These are phyloP conservation scores for Euphorbia lathyris DNA, from an alignment of 345 rosid species.

Conservation along the genomic window DNA sequence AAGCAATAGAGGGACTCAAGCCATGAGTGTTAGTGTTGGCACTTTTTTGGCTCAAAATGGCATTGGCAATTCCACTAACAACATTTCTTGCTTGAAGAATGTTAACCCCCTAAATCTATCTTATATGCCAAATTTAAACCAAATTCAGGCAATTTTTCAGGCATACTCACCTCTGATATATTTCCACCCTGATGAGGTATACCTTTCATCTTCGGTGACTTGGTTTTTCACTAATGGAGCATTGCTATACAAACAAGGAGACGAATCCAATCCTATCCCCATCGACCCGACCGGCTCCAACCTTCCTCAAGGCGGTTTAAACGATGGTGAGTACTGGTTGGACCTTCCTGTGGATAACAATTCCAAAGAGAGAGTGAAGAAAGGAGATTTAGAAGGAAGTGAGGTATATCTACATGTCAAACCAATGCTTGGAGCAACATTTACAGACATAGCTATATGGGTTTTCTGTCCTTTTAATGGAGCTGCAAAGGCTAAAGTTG, in stretches of 20 bases:
- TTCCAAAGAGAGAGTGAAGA: constrained; percentile 53
- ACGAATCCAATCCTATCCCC: constrained; percentile 54
- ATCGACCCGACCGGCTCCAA: constrained; percentile 57
- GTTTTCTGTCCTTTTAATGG: constrained; percentile 86
- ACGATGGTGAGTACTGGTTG: constrained; percentile 76
- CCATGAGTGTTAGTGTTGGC: constrained; percentile 56
- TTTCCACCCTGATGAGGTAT: constrained; percentile 73
- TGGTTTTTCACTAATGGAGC: constrained; percentile 81
- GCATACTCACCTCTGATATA: constrained; percentile 60
- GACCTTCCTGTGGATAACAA: constrained; percentile 59
- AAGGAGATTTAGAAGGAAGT: constrained; percentile 51
- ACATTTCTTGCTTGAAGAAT: constrained; percentile 60
- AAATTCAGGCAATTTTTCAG: constrained; percentile 43
- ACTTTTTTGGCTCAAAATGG: constrained; percentile 48
- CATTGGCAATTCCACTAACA: neutral
- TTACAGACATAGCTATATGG: constrained; percentile 72
- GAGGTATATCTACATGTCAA: constrained; percentile 64
- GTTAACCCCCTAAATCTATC: constrained; percentile 29
- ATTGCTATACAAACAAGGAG: constrained; percentile 55
- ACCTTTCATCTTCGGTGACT: constrained; percentile 68
- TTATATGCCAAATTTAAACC: constrained; percentile 55
- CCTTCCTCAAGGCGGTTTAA: constrained; percentile 84
- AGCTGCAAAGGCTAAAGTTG: constrained; percentile 64
- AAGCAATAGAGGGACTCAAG: constrained; percentile 40
- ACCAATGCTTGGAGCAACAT: constrained; percentile 78